phyloP scores from a whole-genome alignment of 2,329 filamentous ascomycete genomes.

The Colletotrichum tanaceti region DNA sequence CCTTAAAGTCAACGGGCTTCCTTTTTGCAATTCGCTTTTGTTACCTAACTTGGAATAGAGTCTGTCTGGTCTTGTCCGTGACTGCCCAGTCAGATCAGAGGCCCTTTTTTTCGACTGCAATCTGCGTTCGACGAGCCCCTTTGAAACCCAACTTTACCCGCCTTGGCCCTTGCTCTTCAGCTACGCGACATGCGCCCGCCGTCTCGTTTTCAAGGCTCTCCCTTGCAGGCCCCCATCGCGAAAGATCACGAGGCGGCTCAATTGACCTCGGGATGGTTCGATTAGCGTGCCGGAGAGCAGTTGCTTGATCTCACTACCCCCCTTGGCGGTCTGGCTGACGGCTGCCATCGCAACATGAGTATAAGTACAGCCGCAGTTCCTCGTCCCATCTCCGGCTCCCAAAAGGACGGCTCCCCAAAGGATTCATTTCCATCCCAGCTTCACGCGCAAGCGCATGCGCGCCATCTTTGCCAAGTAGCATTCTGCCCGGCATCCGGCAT shows the following conservation, averaged over 20 bases:
- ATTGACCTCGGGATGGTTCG: neutral
- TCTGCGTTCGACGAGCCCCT: too few species aligned
- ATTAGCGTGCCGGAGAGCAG: neutral
- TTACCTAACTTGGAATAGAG: too few species aligned
- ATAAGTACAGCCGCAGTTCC: slow-evolving; percentile 18
- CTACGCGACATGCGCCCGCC: neutral
- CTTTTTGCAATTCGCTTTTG: too few species aligned
- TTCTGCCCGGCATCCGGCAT: too few species aligned
- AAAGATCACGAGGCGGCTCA: slow-evolving; percentile 4
- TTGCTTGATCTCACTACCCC: neutral
- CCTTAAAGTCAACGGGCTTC: too few species aligned
- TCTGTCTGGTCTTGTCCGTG: slow-evolving; percentile 14
- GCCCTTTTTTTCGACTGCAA: too few species aligned
- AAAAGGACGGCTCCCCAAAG: too few species aligned
- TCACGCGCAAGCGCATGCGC: neutral
- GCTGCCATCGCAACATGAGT: slow-evolving; percentile 33
- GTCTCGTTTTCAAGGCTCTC: neutral
- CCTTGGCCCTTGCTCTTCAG: too few species aligned
- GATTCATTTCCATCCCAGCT: neutral
- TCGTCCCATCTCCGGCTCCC: slow-evolving; percentile 26
- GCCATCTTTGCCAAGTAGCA: neutral
- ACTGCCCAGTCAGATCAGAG: neutral
- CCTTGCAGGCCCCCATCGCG: slow-evolving; percentile 14
- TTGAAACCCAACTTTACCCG: neutral
- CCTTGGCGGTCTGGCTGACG: slow-evolving; percentile 1